Base-by-base conservation (phyloP, 805 yeast genomes). In the Suhomyces sp. region DNA sequence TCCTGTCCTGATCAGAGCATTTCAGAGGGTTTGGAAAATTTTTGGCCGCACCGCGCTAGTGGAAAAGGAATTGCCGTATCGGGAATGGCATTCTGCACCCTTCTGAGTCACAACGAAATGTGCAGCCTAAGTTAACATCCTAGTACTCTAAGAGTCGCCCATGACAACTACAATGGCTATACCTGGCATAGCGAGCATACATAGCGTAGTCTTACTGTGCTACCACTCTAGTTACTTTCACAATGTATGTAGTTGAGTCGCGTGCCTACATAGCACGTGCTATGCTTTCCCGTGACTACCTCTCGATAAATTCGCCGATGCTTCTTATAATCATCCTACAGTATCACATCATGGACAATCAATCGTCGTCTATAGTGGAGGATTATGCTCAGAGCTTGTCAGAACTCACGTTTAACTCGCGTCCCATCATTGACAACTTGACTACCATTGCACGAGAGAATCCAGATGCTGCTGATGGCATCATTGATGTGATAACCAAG, bases 391-490 rank as follows among this genome's bases (percentile, higher is more conserved):
- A 80, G 57, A 83, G 91, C 29, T 74, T 93, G 41, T 79, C 79
- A 31, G 94, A 89, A 52, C 76, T 94, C 54, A 89, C 96, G 3
- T 86, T 87, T 71, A 92, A 91, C 67, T 89, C 97, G 6, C 78
- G 90, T 53, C 97, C 97, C 9, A 88, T 92, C 50, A 94, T 94
- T 54, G 86, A 88, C 39, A 87, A 84, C 43, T 77, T 92, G 61
- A 94, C 98, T 7, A 78, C 82, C 40, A 81, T 91, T 49, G 98
- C 99, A 2, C 87, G 83, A 59, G 98, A 94, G 64, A 89, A 90
- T 65, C 79, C 83, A 19, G 80, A 81, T 44, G 83, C 81, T 50
- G 97, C 97, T 7, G 81, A 82, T 49, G 88, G 85, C 46, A 88
- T 94, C 43, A 82, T 88, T 15, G 81, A 81, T 49, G 89, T 91